These are phyloP conservation scores for Amphibolis antarctica DNA, from an alignment of 106 monocot species.

Conservation along the genomic window DNA sequence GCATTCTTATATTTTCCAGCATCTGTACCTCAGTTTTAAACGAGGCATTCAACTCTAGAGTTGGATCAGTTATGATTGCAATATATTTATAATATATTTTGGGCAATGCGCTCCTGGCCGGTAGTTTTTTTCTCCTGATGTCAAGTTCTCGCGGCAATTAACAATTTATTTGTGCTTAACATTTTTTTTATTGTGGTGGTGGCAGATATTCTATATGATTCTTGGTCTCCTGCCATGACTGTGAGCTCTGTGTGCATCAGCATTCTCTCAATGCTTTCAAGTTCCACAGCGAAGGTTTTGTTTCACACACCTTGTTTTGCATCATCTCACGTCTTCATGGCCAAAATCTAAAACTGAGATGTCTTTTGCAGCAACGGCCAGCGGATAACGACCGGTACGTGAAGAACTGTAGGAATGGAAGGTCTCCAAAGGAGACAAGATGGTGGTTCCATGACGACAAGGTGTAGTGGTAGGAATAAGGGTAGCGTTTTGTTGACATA, in stretches of 20 bases:
- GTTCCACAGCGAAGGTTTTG: conserved; percentile 18
- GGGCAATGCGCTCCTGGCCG: background rate
- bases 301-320: background rate
- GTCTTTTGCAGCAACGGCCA: conserved; percentile 20
- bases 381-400: conserved; percentile 25
- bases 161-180: background rate
- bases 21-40: too few species aligned
- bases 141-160: background rate
- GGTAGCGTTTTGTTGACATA: background rate
- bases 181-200: background rate
- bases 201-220: conserved; percentile 28
- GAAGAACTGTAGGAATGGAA: conserved; percentile 31
- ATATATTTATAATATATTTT: background rate
- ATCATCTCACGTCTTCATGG: background rate
- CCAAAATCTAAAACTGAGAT: background rate
- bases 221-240: conserved; percentile 33
- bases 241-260: conserved; percentile 28
- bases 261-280: conserved; percentile 29
- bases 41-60: too few species aligned
- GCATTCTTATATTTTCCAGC: too few species aligned
- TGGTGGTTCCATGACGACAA: conserved; percentile 40
- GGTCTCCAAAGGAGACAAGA: conserved; percentile 32
- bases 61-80: background rate
- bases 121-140: too few species aligned
- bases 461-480: conserved; percentile 5